These are phyloP conservation scores for Fusarium sp. DNA, from an alignment of 2,329 filamentous ascomycete species.

Conservation along the genomic window DNA sequence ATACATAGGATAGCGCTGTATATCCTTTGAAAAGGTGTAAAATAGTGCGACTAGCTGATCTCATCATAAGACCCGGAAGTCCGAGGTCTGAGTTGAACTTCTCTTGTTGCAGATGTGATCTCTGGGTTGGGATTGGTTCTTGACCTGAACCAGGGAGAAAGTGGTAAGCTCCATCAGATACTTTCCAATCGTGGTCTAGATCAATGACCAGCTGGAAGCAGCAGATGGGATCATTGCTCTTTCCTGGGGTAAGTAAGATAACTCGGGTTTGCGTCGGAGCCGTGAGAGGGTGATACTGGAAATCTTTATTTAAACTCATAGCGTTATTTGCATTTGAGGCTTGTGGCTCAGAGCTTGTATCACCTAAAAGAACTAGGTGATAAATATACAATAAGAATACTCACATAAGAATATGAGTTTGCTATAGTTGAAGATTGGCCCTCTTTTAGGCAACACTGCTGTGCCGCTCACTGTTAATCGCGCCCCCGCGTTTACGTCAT, in stretches of 20 bases:
- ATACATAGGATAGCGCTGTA: background rate
- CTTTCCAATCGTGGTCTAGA: background rate
- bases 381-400: background rate
- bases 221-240: background rate
- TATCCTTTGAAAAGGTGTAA: background rate
- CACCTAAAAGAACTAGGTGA: too few relatives aligned
- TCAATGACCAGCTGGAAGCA: background rate
- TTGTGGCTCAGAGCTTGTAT: too few relatives aligned
- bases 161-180: background rate
- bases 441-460: background rate
- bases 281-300: background rate
- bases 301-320: background rate
- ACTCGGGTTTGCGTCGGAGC: background rate
- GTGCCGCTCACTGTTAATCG: background rate
- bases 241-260: background rate
- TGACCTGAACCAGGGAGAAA: background rate
- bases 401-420: background rate
- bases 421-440: background rate
- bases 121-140: background rate
- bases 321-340: too few relatives aligned
- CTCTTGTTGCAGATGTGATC: background rate
- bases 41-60: background rate
- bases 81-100: background rate
- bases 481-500: too few relatives aligned
- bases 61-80: background rate